Conservation (phyloP, 2,329 filamentous ascomycete genomes). For the Colletotrichum somersetense region DNA sequence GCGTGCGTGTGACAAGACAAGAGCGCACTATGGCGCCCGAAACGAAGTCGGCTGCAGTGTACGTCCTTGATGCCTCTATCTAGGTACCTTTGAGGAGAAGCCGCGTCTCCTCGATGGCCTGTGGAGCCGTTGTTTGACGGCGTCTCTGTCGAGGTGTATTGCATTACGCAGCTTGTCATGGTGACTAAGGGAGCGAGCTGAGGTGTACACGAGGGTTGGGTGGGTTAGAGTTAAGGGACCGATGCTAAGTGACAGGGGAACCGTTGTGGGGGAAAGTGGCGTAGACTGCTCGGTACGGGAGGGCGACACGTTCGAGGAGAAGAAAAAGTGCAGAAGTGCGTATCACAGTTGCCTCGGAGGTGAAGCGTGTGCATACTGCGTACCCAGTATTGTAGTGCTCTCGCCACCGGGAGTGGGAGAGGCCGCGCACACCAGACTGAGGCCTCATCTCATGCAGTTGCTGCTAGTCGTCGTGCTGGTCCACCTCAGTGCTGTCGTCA, state of each 20-base stretch:
- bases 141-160: slow-evolving; percentile 4
- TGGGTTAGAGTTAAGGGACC: slow-evolving; percentile 26
- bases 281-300: slow-evolving; percentile 23
- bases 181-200: background rate
- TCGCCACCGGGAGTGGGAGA: slow-evolving; percentile 26
- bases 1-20: background rate
- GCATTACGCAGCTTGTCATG: slow-evolving; percentile 23
- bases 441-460: too few relatives aligned
- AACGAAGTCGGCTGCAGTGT: slow-evolving; percentile 13
- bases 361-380: background rate
- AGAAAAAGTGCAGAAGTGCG: background rate
- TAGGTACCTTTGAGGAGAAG: background rate
- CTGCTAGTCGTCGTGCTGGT: slow-evolving; percentile 7
- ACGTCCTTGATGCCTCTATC: slow-evolving; percentile 1
- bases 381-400: slow-evolving; percentile 22
- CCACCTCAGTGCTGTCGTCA: background rate
- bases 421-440: slow-evolving; percentile 34
- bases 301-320: slow-evolving; percentile 15
- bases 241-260: slow-evolving; percentile 12
- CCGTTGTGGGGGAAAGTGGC: slow-evolving; percentile 12
- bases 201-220: slow-evolving; percentile 10
- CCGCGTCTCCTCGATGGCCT: slow-evolving; percentile 26
- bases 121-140: background rate
- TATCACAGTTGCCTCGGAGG: slow-evolving; percentile 11
- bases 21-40: slow-evolving; percentile 16